Conservation (phyloP, 352 stramenopile genomes). For the Phytophthora brassicae region DNA sequence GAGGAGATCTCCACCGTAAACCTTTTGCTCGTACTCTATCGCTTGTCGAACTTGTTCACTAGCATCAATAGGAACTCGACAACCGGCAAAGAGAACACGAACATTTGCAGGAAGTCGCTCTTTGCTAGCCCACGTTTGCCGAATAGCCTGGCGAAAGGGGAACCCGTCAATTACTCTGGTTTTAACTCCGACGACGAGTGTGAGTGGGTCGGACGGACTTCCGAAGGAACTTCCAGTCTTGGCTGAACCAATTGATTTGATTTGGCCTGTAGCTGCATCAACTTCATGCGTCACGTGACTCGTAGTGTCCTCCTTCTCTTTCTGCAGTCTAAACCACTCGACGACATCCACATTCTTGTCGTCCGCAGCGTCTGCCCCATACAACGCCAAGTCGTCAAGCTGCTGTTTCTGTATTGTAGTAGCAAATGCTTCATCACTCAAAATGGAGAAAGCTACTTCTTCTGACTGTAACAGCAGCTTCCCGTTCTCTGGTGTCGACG, state of each 20-base stretch:
- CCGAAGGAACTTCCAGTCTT: not conserved
- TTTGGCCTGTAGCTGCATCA: conserved; percentile 19
- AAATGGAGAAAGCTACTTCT: conserved; percentile 17
- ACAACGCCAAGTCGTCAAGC: conserved; percentile 14
- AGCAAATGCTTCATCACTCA: conserved; percentile 19
- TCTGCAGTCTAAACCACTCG: conserved; percentile 19
- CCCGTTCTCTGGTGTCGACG: conserved; percentile 14
- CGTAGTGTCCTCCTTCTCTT: not conserved
- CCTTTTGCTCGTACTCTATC: conserved; percentile 37
- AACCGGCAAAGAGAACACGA: conserved; percentile 35
- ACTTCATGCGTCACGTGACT: conserved; percentile 12
- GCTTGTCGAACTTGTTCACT: conserved; percentile 17
- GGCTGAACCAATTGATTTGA: not conserved
- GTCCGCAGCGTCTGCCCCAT: not conserved
- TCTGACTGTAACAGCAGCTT: conserved; percentile 11
- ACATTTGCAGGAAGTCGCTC: conserved; percentile 11
- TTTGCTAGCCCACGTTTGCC: conserved; percentile 39
- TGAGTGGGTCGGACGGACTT: conserved; percentile 9
- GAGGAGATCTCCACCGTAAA: conserved; percentile 46
- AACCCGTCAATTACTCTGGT: conserved; percentile 39
- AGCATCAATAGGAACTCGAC: conserved; percentile 13
- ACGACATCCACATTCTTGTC: conserved; percentile 8
- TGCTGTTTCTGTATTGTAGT: conserved; percentile 9
- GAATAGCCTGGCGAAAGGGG: conserved; percentile 40
- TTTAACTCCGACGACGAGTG: conserved; percentile 48